These are phyloP conservation scores for Parathielavia appendiculata DNA, from an alignment of 495 filamentous ascomycete species.

Conservation along the genomic window DNA sequence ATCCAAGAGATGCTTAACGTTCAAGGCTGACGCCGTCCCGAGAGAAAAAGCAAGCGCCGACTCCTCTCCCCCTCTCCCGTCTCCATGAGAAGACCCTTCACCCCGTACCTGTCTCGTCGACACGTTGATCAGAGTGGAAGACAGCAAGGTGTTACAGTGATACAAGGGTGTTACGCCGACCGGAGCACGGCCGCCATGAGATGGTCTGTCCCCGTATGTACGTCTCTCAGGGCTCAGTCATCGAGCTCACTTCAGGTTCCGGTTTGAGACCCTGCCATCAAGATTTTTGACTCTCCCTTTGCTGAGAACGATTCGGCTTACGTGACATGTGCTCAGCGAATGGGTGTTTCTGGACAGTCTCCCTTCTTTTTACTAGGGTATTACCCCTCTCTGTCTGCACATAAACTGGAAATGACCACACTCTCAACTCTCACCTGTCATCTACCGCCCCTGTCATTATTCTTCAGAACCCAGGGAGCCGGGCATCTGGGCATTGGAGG, in stretches of 20 bases:
- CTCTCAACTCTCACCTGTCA: not conserved
- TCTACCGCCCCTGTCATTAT: not conserved
- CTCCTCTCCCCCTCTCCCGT: not conserved
- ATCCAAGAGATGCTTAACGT: not conserved
- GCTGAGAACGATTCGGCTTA: too few relatives aligned
- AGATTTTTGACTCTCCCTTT: too few relatives aligned
- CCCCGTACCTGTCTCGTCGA: not conserved
- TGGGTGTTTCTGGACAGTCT: too few relatives aligned
- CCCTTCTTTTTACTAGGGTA: too few relatives aligned
- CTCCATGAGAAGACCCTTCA: not conserved
- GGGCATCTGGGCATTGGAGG: not conserved
- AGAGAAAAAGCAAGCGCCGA: not conserved
- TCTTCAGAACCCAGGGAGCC: not conserved
- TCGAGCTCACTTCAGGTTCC: too few relatives aligned
- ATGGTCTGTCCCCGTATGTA: not conserved
- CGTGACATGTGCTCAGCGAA: too few relatives aligned
- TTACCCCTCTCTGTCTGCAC: too few relatives aligned
- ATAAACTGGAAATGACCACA: too few relatives aligned
- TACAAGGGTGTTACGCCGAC: not conserved
- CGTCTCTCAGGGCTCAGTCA: not conserved
- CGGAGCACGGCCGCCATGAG: not conserved
- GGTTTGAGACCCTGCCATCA: too few relatives aligned
- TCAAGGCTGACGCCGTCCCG: not conserved
- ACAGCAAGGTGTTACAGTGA: constrained; percentile 2
- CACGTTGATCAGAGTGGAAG: not conserved